Evolutionary conservation across 495 filamentous ascomycete species (phyloP).

Genomic region (Tuber magnatum): DNA sequence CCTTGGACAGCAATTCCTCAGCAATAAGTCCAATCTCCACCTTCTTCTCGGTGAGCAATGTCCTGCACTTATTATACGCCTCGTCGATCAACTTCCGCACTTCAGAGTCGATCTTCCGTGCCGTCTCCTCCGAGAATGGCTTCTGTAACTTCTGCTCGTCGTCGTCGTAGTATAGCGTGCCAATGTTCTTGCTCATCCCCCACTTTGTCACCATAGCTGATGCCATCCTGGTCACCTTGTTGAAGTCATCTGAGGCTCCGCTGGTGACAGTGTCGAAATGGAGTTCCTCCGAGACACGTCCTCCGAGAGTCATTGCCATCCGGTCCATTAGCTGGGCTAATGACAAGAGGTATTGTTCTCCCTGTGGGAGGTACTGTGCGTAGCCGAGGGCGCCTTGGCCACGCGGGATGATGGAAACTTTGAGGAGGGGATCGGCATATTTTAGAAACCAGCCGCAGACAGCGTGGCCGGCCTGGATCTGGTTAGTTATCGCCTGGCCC

Average conservation of each 20-base stretch:
- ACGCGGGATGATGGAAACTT: constrained; percentile 96
- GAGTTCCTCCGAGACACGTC: constrained; percentile 86
- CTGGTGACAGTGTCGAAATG: constrained; percentile 94
- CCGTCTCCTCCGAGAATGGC: constrained; percentile 91
- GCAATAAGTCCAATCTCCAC: constrained; percentile 79
- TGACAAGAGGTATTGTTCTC: constrained; percentile 90
- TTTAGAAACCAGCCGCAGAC: constrained; percentile 98
- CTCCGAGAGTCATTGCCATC: constrained; percentile 98
- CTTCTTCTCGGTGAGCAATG: constrained; percentile 76
- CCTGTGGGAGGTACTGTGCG: constrained; percentile 86
- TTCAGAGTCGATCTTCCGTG: constrained; percentile 80
- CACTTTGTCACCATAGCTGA: constrained; percentile 95
- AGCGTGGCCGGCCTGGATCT: constrained; percentile 68
- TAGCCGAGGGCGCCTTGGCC: constrained; percentile 90
- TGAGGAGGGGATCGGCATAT: constrained; percentile 91
- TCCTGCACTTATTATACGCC: constrained; percentile 82
- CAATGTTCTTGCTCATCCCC: constrained; percentile 92
- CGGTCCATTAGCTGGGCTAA: constrained; percentile 96
- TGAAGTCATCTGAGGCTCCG: constrained; percentile 93
- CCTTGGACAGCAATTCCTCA: constrained; percentile 86
- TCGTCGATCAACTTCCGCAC: constrained; percentile 83
- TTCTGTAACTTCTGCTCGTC: constrained; percentile 69
- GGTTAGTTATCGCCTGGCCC: constrained; percentile 9
- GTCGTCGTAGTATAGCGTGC: constrained; percentile 82
- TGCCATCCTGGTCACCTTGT: constrained; percentile 94